These are phyloP conservation scores for Zygosaccharomyces sapae DNA, from an alignment of 1,139 yeast species.

Conservation along the genomic window DNA sequence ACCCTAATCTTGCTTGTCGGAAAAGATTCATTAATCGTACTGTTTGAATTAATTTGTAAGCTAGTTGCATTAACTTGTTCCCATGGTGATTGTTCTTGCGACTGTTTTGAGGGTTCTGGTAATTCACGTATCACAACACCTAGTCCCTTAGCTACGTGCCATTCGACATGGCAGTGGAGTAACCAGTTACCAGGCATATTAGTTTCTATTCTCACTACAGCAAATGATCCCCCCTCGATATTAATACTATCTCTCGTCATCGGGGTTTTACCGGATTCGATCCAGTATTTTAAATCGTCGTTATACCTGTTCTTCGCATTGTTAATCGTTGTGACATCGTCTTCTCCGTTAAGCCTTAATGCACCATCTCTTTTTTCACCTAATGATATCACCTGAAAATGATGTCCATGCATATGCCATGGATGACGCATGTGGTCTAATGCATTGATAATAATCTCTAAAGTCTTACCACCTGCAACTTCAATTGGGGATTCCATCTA, in stretches of 20 bases:
- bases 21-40: background rate
- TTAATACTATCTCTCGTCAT: constrained; percentile 63
- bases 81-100: background rate
- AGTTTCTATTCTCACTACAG: constrained; percentile 54
- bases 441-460: constrained; percentile 71
- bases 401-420: constrained; percentile 86
- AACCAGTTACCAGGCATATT: constrained; percentile 78
- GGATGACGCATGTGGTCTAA: constrained; percentile 84
- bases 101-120: background rate
- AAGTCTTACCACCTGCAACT: constrained; percentile 49
- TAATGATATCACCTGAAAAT: constrained; percentile 65
- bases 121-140: constrained; percentile 44
- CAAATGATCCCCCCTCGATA: constrained; percentile 57
- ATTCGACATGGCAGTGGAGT: constrained; percentile 77
- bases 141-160: constrained; percentile 72
- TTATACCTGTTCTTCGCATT: constrained; percentile 22
- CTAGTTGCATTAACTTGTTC: background rate
- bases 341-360: constrained; percentile 36
- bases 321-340: constrained; percentile 32
- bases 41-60: background rate
- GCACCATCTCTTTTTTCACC: constrained; percentile 45
- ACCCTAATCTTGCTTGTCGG: constrained; percentile 10
- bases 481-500: constrained; percentile 36
- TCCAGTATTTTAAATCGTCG: constrained; percentile 25
- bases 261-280: constrained; percentile 39